Conservation (phyloP, 495 filamentous ascomycete species). For the Thozetella sp. region DNA sequence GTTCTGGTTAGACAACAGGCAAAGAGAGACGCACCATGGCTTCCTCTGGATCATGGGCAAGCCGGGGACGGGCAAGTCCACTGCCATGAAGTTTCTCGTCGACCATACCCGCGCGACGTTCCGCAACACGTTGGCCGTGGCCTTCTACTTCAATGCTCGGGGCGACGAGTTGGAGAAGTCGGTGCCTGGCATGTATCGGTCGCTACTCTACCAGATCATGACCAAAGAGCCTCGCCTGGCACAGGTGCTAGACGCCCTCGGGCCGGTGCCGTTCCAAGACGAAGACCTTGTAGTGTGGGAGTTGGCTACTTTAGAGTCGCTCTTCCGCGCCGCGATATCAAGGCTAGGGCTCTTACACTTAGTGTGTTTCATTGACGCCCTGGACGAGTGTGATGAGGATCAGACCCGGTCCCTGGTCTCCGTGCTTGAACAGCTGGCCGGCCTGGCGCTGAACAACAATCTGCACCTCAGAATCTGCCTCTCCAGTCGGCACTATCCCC, state of each 20-base stretch:
- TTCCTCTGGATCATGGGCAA: slow-evolving; percentile 44
- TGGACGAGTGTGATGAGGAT: slow-evolving; percentile 26
- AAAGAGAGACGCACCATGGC: slow-evolving; percentile 23
- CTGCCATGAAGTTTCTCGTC: slow-evolving; percentile 35
- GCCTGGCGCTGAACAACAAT: not conserved
- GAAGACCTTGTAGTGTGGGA: slow-evolving; percentile 10
- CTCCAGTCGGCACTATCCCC: slow-evolving; percentile 24
- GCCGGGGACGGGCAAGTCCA: slow-evolving; percentile 45
- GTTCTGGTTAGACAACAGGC: slow-evolving; percentile 28
- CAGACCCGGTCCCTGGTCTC: slow-evolving; percentile 19
- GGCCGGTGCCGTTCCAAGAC: not conserved
- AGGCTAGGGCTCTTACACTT: slow-evolving; percentile 11
- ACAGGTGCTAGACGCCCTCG: slow-evolving; percentile 12
- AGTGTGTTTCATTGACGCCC: slow-evolving; percentile 26
- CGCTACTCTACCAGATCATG: slow-evolving; percentile 22
- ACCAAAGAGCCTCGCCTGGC: slow-evolving; percentile 19
- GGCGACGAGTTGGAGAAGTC: slow-evolving; percentile 41
- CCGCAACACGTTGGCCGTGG: not conserved
- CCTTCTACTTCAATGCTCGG: slow-evolving; percentile 28
- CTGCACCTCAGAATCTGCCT: slow-evolving; percentile 17
- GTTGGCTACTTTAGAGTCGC: slow-evolving; percentile 7
- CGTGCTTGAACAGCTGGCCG: slow-evolving; percentile 17
- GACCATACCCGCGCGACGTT: not conserved
- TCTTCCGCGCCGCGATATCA: slow-evolving; percentile 13
- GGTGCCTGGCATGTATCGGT: slow-evolving; percentile 43